Base-by-base conservation (phyloP, 2,329 filamentous ascomycete species). In the Aspergillus luchuensis region DNA sequence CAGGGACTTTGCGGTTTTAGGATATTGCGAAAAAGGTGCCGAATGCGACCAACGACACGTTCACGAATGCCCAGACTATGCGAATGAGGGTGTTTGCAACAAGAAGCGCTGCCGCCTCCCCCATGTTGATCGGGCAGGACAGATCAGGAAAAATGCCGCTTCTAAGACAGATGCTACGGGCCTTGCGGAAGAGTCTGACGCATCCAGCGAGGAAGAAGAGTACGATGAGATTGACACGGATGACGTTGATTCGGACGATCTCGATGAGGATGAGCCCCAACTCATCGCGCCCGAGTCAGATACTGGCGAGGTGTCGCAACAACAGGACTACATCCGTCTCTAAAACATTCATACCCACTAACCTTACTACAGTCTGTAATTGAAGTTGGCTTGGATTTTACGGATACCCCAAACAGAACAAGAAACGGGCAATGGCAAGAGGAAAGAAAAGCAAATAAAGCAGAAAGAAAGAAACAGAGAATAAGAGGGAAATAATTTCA, bases 51-150 rank as follows among this genome's bases (percentile, higher is more conserved):
- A 95, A 65, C 89, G 92, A 63, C 95, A 99, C 80, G 89, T 94
- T 60, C 89, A 90, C 78, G 94, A 98, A 77, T 98, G 95, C 77
- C 94, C 95, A 64, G 91, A 96, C 75, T 97, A 96, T 81, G 91
- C 91, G 84, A 96, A 97, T 79, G 91, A 86, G 62, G 94, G 94
- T 70, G 82, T 83, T 64, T 99, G 95, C 85, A 88, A 87, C 74
- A 87, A 85, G 74, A 87, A 89, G 77, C 88, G 89, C 67, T 98
- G 94, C 82, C 90, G 89, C 74, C 85, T 97, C 57, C 90, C 88
- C 61, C 95, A 99, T 79, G 87, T 94, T 74, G 91, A 95, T 79
- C 88, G 91, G 78, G 92, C 92, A 74, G 92, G 91, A 71, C 90
- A 91, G 72, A 88, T 89, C 75, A 84, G 86, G 76, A 86, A 85